Evolutionary conservation across 352 stramenopile species (phyloP), one percentile per base, ranked within the genome.

Genomic region (Pythium aristosporum): DNA sequence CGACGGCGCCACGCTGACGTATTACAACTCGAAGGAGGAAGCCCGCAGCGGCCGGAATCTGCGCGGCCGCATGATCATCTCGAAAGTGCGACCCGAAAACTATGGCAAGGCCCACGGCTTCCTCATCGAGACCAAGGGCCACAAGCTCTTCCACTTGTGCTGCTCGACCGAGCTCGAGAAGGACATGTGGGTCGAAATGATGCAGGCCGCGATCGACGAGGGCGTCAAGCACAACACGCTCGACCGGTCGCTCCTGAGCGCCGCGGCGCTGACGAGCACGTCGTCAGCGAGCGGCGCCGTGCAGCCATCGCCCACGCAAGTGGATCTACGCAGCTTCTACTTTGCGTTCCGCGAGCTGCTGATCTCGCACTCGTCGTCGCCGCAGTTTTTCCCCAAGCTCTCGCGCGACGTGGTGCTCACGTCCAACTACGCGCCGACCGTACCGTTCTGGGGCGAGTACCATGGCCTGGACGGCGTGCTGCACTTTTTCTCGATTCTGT

Each of bases 111-210:
- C 87, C 16, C 87, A 96, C 58, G 87, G 87, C 5, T 96, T 96
- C 54, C 68, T 94, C 30, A 81, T 96, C 30, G 85, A 96, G 71
- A 96, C 85, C n/a, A 80, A 87, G 57, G 82, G 85, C 21, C 87
- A 96, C 76, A 96, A 96, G 64, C 80, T 88, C 55, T 96, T 96
- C 65, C 87, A 96, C 57, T 57, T 96, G 37, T 96, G 87, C 69
- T 96, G 87, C 67, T 67, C 85, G 8, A 94, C 85, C 9, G 87
- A 94, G 62, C 67, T 96, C 28, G 87, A 96, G 68, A 96, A 96
- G 57, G 87, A 96, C 56, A 96, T 94, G 87, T 96, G 87, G 87
- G 79, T 96, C 53, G 87, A 96, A 67, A 96, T 96, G 87, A 96
- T 96, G 87, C 84, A 93, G 61, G 85, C 87, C 10, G 87, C 87